phyloP scores from a whole-genome alignment of 257 asterid genomes.

The Nicotiana undulata region DNA sequence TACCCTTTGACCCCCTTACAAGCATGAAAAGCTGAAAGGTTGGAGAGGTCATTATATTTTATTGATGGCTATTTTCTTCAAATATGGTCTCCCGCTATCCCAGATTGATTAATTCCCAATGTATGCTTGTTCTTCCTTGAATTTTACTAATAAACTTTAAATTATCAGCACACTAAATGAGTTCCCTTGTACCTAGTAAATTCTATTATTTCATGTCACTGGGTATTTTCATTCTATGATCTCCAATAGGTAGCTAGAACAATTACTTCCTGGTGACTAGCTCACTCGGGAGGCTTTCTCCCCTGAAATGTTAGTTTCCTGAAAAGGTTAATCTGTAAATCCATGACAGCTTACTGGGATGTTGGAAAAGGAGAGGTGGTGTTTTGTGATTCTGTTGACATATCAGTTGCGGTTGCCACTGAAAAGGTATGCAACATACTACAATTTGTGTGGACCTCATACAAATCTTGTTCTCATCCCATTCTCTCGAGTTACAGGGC shows the following conservation, averaged over 20 bases:
- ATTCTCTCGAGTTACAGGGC: slow-evolving; percentile 48
- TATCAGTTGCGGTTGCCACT: slow-evolving; percentile 97
- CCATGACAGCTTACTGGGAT: slow-evolving; percentile 84
- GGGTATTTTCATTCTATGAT: not conserved
- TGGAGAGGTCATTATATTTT: not conserved
- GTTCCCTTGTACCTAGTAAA: not conserved
- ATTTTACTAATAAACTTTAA: not conserved
- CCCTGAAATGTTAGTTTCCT: not conserved
- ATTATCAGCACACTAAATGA: not conserved
- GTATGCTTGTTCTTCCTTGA: not conserved
- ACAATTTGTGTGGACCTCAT: slow-evolving; percentile 8
- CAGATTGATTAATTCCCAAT: not conserved
- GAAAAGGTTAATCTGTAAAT: slow-evolving; percentile 1
- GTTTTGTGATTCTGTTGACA: slow-evolving; percentile 78
- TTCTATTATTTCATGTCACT: not conserved
- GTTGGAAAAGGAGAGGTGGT: slow-evolving; percentile 56
- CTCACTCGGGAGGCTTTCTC: not conserved
- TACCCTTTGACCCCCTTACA: not conserved
- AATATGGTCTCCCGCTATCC: not conserved
- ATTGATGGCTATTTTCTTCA: not conserved
- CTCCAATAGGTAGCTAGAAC: not conserved
- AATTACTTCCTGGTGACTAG: not conserved
- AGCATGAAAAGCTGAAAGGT: not conserved
- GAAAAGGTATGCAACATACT: slow-evolving; percentile 55
- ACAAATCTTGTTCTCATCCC: slow-evolving; percentile 13